A percentile compares a stretch with the other conserved stretches of the same genome.
phyloP scores from a whole-genome alignment of 805 yeast species.

The Lipomyces sp. region DNA sequence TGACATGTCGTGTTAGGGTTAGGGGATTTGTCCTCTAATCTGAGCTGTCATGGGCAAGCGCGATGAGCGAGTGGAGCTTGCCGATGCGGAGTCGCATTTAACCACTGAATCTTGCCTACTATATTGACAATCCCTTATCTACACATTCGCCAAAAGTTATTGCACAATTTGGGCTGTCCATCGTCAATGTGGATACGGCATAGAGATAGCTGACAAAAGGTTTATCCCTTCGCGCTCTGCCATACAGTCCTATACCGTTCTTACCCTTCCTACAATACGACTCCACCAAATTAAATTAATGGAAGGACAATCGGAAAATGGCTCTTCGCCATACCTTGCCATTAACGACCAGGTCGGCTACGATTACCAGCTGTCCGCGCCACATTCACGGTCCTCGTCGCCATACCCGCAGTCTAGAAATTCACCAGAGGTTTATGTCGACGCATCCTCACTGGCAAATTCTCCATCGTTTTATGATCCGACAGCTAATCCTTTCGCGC shows the following conservation, averaged over 20 bases:
- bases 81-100: too few relatives aligned
- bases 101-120: too few relatives aligned
- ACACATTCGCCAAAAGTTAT: neutral
- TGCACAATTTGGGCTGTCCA: neutral
- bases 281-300: neutral
- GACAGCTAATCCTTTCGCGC: neutral
- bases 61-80: too few relatives aligned
- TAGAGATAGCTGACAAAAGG: neutral
- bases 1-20: neutral
- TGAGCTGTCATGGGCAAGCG: too few relatives aligned
- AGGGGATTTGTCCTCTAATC: too few relatives aligned
- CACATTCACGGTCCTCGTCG: neutral
- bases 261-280: neutral
- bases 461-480: constrained; percentile 1
- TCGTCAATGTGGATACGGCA: neutral
- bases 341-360: neutral
- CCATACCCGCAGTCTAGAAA: neutral
- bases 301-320: neutral
- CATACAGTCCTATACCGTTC: neutral
- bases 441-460: neutral
- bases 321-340: neutral
- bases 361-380: neutral
- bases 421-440: neutral
- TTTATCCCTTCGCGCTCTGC: neutral
- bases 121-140: neutral